Percentiles rank a stretch among this genome's conserved stretches.
Conservation (phyloP, 352 stramenopile genomes). For the Pythium dissotocum region DNA sequence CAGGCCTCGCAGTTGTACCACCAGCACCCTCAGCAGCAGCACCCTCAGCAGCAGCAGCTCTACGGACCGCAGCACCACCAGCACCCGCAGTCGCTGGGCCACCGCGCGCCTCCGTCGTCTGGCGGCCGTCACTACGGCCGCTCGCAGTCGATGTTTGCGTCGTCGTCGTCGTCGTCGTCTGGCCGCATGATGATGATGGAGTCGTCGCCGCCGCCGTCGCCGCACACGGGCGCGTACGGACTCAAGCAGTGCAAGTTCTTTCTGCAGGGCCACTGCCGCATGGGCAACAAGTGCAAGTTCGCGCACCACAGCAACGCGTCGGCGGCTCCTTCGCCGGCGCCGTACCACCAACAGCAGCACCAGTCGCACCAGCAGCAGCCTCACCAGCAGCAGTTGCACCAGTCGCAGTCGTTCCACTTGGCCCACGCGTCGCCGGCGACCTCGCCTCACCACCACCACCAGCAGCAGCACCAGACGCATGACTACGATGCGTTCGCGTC, state of each 20-base stretch:
- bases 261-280: slow-evolving; percentile 79
- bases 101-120: background rate
- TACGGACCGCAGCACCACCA: slow-evolving; percentile 7
- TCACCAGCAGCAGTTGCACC: slow-evolving; percentile 12
- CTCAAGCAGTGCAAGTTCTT: slow-evolving; percentile 86
- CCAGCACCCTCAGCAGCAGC: slow-evolving; percentile 1
- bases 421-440: slow-evolving; percentile 19
- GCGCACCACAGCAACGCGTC: slow-evolving; percentile 48
- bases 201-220: slow-evolving; percentile 61
- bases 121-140: slow-evolving; percentile 10
- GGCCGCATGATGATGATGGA: slow-evolving; percentile 41
- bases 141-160: slow-evolving; percentile 22
- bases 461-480: slow-evolving; percentile 9
- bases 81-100: slow-evolving; percentile 15
- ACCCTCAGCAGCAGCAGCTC: background rate
- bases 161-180: slow-evolving; percentile 20
- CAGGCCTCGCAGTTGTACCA: slow-evolving; percentile 8
- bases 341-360: slow-evolving; percentile 10
- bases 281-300: slow-evolving; percentile 88
- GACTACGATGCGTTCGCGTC: slow-evolving; percentile 13
- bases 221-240: slow-evolving; percentile 28
- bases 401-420: slow-evolving; percentile 22
- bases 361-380: slow-evolving; percentile 6
- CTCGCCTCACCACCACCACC: slow-evolving; percentile 17
- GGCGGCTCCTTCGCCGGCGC: slow-evolving; percentile 17